Base-by-base conservation (phyloP, 202 grass and related monocot genomes). In the Hordeum pubiflorum region DNA sequence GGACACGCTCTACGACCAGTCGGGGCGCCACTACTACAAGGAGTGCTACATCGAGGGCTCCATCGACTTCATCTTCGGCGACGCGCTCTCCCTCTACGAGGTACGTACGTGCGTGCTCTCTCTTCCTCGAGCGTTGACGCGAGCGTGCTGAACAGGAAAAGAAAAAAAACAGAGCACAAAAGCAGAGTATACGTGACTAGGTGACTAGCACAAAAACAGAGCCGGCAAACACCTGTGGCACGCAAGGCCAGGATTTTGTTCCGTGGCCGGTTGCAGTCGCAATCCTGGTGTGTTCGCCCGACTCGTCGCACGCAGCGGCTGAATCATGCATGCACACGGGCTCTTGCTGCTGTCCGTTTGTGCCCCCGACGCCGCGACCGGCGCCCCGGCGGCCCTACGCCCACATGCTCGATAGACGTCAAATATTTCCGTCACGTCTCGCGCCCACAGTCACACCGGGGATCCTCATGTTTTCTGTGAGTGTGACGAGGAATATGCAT, bases 1-100 rank as follows among this genome's bases (percentile, higher is more conserved):
- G 84, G 94, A 97, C 91, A 97, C 94, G 83, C 86, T 97, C 23
- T 94, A 97, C 10, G 94, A 97, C 41, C 91, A 97, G 74, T 38
- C 89, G 1, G 94, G 94, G 0, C 76, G 94, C 9, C 94, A 94
- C 81, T 97, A 92, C 83, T 97, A 97, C 86, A 97, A 97, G 79
- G 94, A 97, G 0, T 97, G 94, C 80, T 97, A 94, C 89, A 90
- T 97, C 72, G 89, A 97, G 40, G 94, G 94, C 7, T 97, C 91
- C 26, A 86, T 97, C 2, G 94, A 97, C 70, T 97, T 97, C 89
- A 97, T 97, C 80, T 97, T 97, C 63, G 94, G 94, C 57, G 92
- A 97, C 37, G 94, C 94, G 52, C 91, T 94, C 65, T 94, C 94
- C 3, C 85, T 97, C 11, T 97, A 81, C 37, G 89, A 94, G 94